phyloP scores from a whole-genome alignment of 495 filamentous ascomycete species.

The Hamigera avellanea region DNA sequence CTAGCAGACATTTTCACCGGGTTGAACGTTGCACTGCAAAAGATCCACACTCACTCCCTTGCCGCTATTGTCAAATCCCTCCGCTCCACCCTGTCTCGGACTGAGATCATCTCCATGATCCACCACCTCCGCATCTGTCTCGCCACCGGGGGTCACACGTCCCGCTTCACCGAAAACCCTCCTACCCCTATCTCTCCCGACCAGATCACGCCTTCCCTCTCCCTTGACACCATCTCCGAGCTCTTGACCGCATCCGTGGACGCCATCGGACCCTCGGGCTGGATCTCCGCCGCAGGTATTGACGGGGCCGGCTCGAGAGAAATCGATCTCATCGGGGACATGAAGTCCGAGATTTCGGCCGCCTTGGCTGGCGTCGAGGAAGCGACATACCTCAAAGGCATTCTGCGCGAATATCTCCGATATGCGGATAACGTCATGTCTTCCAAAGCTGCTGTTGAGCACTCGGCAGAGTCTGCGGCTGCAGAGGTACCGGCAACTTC shows the following conservation, averaged over 20 bases:
- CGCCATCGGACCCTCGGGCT: conserved; percentile 71
- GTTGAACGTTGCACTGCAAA: conserved; percentile 40
- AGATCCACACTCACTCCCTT: conserved; percentile 52
- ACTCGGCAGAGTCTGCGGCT: not conserved
- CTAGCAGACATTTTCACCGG: conserved; percentile 26
- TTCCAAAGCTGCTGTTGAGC: not conserved
- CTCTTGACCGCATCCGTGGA: conserved; percentile 70
- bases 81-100: conserved; percentile 48
- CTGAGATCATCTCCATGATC: conserved; percentile 62
- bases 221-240: conserved; percentile 43
- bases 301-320: conserved; percentile 43
- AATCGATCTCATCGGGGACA: conserved; percentile 47
- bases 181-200: conserved; percentile 38
- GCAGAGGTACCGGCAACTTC: conserved; percentile 2
- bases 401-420: conserved; percentile 58
- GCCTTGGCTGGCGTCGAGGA: conserved; percentile 70
- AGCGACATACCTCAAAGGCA: conserved; percentile 52
- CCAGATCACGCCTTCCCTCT: conserved; percentile 35
- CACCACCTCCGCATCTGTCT: conserved; percentile 62
- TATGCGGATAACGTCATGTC: conserved; percentile 41
- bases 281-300: conserved; percentile 53
- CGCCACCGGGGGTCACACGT: conserved; percentile 18
- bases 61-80: conserved; percentile 47
- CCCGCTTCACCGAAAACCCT: conserved; percentile 12
- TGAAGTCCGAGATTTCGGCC: conserved; percentile 63